Percentiles rank a stretch among this genome's conserved stretches.
These are phyloP conservation scores for Hyphopichia burtonii DNA, from an alignment of 1,139 yeast species.

Conservation along the genomic window DNA sequence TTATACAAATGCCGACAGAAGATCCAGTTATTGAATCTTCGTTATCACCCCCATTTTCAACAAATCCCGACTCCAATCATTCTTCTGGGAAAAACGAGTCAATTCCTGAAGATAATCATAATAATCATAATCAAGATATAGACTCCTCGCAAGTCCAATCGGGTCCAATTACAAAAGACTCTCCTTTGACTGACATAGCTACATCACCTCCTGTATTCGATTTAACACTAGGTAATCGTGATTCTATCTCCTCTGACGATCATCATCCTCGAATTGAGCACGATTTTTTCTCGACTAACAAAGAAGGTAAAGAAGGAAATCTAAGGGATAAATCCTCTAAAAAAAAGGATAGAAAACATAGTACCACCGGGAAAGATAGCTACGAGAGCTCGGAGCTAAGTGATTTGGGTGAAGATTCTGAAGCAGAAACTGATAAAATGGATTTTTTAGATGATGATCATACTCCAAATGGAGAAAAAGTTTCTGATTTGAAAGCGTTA, in stretches of 20 bases:
- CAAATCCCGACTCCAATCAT: not conserved
- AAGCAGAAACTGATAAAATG: constrained; percentile 80
- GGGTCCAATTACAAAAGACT: constrained; percentile 15
- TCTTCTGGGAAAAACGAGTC: too few species aligned
- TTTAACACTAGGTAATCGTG: constrained; percentile 11
- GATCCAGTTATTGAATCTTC: constrained; percentile 5
- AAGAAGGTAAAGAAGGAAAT: constrained; percentile 11
- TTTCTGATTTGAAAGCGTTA: constrained; percentile 40
- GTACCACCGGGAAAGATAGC: constrained; percentile 15
- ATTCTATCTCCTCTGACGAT: not conserved
- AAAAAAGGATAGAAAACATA: not conserved
- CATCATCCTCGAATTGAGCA: not conserved
- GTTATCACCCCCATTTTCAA: constrained; percentile 4
- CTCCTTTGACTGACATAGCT: constrained; percentile 42
- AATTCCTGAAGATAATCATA: not conserved
- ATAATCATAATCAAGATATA: not conserved
- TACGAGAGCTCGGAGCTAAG: constrained; percentile 50
- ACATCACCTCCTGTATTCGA: constrained; percentile 42
- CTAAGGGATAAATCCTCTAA: not conserved
- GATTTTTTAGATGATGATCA: constrained; percentile 48
- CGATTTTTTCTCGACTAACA: constrained; percentile 5
- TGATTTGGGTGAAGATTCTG: constrained; percentile 64
- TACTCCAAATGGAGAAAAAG: constrained; percentile 21
- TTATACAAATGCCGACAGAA: constrained; percentile 8
- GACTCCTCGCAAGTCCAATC: not conserved